phyloP scores from a whole-genome alignment of 164 flowering plant species.

The Vitis rotundifolia region DNA sequence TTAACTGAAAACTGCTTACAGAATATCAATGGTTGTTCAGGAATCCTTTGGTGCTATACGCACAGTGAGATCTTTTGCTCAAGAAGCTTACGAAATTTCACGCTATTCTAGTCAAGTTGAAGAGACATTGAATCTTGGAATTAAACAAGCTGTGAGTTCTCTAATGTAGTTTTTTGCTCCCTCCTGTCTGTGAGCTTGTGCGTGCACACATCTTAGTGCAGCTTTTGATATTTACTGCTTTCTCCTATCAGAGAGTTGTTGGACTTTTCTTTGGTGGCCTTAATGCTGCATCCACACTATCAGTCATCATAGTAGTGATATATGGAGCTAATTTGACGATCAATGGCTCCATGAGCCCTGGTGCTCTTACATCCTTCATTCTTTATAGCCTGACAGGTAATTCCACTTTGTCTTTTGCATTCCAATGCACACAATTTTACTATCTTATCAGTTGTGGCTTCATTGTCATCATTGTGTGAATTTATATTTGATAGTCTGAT shows the following conservation, averaged over 20 bases:
- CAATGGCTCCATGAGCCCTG: constrained; percentile 51
- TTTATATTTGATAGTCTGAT: too few species aligned
- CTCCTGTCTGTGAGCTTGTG: background rate
- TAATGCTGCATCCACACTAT: constrained; percentile 92
- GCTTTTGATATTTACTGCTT: constrained; percentile 11
- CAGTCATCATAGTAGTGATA: constrained; percentile 80
- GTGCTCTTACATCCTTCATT: constrained; percentile 70
- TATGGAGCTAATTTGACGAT: constrained; percentile 91
- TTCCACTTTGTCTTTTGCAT: background rate
- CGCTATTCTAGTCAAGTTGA: constrained; percentile 86
- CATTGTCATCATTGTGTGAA: too few species aligned
- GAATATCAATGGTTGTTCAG: constrained; percentile 25
- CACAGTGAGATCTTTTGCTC: constrained; percentile 96
- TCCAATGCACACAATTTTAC: background rate
- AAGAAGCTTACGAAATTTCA: constrained; percentile 72
- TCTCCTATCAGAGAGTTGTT: constrained; percentile 63
- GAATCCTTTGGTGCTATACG: constrained; percentile 97
- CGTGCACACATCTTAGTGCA: background rate
- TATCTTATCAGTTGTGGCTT: too few species aligned
- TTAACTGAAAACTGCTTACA: too few species aligned
- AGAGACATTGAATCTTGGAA: constrained; percentile 86
- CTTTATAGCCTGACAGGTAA: constrained; percentile 82
- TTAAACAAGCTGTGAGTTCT: constrained; percentile 85
- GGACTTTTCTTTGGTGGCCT: constrained; percentile 90
- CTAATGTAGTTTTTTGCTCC: background rate